Evolutionary conservation across 306 rosid species (phyloP), one percentile per base, ranked within the genome.

Genomic region (Cercis canadensis): DNA sequence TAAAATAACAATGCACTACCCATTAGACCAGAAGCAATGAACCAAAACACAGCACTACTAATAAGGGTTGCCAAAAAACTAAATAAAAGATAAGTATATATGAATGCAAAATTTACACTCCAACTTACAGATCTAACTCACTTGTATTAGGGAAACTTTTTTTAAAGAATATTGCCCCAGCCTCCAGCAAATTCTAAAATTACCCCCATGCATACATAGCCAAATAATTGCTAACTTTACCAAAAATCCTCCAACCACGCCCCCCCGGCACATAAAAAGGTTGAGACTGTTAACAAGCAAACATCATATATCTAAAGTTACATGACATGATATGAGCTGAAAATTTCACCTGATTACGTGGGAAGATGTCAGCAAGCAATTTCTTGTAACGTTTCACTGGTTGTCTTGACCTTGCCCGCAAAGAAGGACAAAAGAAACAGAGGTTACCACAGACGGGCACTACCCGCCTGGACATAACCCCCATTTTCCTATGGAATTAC

Each of bases 401-500:
- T 67, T 94, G 97, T 60, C 98, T 84, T 6, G 98, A 94, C 61
- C 98, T 89, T 8, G 98, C 92, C 49, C 96, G 83, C 80, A 94
- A 62, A 7, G 98, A 69, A 72, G 98, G 98, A 77, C 98, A 94
- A 69, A 86, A 72, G 78, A 83, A 82, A 84, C 97, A 94, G 80
- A 94, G 88, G 88, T 81, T 90, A 54, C 92, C 95, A 57, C 97
- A 90, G 86, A 71, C 97, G 5, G 98, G 98, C 67, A 93, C 90
- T 17, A 90, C 96, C 84, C 88, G 94, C 96, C 98, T 83, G n/a
- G 98, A 90, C 92, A 90, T 84, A 78, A 90, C 98, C 95, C 97
- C 97, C 97, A 90, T 92, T 75, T 67, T 80, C 73, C 40, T 34
- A 32, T 39, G 34, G 2, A 80, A 77, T 59, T 67, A 81, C 77